Evolutionary conservation across 257 asterid genomes (phyloP).

Genomic region (Handroanthus guayacan): DNA sequence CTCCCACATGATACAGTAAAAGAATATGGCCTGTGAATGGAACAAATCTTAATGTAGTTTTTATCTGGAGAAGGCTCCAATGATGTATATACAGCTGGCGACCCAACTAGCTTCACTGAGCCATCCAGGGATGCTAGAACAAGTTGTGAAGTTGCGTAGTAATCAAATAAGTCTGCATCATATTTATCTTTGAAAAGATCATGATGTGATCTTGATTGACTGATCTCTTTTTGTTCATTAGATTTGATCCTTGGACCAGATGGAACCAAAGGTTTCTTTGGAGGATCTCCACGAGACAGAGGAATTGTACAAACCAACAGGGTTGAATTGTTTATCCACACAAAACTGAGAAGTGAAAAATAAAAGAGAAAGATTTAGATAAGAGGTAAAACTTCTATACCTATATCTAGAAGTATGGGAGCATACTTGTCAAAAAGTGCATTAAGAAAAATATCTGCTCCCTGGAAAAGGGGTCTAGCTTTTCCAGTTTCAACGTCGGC

Average conservation of each 20-base stretch:
- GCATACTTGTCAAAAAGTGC: constrained; percentile 89
- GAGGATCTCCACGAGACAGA: constrained; percentile 87
- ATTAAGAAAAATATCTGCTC: constrained; percentile 72
- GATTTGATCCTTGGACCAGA: constrained; percentile 93
- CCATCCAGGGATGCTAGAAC: constrained; percentile 91
- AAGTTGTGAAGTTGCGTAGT: constrained; percentile 88
- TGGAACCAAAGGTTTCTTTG: constrained; percentile 93
- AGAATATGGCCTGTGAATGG: constrained; percentile 90
- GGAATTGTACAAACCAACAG: constrained; percentile 94
- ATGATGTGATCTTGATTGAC: constrained; percentile 91
- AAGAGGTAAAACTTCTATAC: neutral
- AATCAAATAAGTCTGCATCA: constrained; percentile 85
- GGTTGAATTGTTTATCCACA: constrained; percentile 87
- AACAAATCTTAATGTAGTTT: constrained; percentile 66
- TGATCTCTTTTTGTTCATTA: constrained; percentile 70
- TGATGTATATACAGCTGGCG: constrained; percentile 88
- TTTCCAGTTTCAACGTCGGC: constrained; percentile 85
- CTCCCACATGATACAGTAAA: constrained; percentile 90
- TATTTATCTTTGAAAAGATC: constrained; percentile 95
- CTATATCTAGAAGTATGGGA: constrained; percentile 15
- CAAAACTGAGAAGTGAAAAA: constrained; percentile 63
- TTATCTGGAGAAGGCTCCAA: constrained; percentile 96
- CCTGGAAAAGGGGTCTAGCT: constrained; percentile 81
- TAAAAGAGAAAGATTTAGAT: constrained; percentile 12
- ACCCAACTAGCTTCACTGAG: constrained; percentile 66